Percentiles rank a stretch among this genome's conserved stretches.
These are phyloP conservation scores for Glebionis coronaria DNA, from an alignment of 129 eudicot genomes.

Conservation along the genomic window DNA sequence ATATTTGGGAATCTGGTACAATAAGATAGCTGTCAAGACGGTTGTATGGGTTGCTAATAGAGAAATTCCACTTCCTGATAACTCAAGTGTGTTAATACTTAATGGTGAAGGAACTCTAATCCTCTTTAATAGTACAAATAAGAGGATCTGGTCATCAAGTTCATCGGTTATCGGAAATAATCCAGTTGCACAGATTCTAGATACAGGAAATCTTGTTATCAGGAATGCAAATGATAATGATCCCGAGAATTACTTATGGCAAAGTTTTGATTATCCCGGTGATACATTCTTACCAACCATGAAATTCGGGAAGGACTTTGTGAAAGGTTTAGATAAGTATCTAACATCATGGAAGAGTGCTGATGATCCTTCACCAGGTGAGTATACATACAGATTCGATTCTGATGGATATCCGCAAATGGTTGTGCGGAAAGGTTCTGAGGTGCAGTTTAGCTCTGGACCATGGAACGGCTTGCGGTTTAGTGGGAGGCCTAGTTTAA, in stretches of 20 bases:
- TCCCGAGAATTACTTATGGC: conserved; percentile 42
- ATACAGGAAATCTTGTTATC: conserved; percentile 58
- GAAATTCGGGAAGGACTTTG: conserved; percentile 42
- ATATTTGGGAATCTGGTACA: conserved; percentile 62
- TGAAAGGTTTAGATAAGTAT: conserved; percentile 28
- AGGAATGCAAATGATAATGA: not conserved
- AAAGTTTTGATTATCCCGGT: conserved; percentile 61
- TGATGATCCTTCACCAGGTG: conserved; percentile 57
- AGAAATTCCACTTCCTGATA: conserved; percentile 35
- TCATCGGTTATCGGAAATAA: conserved; percentile 18
- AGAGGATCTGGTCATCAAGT: conserved; percentile 49
- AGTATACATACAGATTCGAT: conserved; percentile 39
- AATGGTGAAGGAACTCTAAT: conserved; percentile 30
- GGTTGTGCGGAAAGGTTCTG: conserved; percentile 29
- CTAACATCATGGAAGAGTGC: conserved; percentile 49
- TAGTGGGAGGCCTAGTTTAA: conserved; percentile 31
- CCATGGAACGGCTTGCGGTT: conserved; percentile 63
- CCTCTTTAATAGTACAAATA: conserved; percentile 28
- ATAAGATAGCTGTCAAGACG: conserved; percentile 26
- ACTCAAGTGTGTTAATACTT: conserved; percentile 31
- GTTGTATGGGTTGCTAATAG: conserved; percentile 70
- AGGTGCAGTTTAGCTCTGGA: conserved; percentile 36
- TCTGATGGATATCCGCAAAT: conserved; percentile 49
- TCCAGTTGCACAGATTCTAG: conserved; percentile 47
- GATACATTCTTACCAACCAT: conserved; percentile 58